Evolutionary conservation across 495 filamentous ascomycete species (phyloP), one percentile per base, ranked within the genome.

Genomic region (Aspergillus homomorphus): DNA sequence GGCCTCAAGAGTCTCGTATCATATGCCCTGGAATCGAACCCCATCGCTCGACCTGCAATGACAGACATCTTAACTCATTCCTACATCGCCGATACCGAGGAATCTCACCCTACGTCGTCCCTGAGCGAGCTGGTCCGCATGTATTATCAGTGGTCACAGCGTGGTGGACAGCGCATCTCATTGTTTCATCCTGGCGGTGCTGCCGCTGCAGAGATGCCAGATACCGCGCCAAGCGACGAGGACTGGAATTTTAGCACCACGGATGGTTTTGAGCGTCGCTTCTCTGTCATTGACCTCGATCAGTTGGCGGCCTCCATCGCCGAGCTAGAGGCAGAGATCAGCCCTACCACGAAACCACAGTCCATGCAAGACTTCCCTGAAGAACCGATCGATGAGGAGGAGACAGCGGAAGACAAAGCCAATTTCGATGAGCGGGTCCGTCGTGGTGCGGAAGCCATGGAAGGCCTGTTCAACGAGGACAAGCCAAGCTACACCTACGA

Each of bases 191-290:
- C 82, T 1, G 84, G 84, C 41, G 91, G 92, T 54, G 91, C 91
- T 21, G 84, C 85, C 30, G 86, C 85, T 23, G 82, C 84, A 21
- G 77, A 82, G 45, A 65, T 77, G 38, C 70, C 77, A 50, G 64
- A 67, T 64, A 46, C 65, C 66, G 76, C 82, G 18, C 77, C 82
- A 41, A 62, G 72, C 9, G 53, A 68, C 1, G 70, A 92, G 58
- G 89, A 93, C 62, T 96, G 94, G 91, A 96, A 93, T 63, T 96
- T 96, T 65, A 92, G 89, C 66, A 91, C 89, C 0, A 94, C 90
- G 0, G 87, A 89, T 55, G 88, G 85, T 10, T 96, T 96, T 67
- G 88, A 95, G 65, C 80, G 85, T 56, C 64, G 76, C 41, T 79
- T 78, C 45, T 78, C 76, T 3, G 75, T 77, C 33, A 73, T 79